Conservation (phyloP, 345 rosid species). For the Eucalyptus regnans region DNA sequence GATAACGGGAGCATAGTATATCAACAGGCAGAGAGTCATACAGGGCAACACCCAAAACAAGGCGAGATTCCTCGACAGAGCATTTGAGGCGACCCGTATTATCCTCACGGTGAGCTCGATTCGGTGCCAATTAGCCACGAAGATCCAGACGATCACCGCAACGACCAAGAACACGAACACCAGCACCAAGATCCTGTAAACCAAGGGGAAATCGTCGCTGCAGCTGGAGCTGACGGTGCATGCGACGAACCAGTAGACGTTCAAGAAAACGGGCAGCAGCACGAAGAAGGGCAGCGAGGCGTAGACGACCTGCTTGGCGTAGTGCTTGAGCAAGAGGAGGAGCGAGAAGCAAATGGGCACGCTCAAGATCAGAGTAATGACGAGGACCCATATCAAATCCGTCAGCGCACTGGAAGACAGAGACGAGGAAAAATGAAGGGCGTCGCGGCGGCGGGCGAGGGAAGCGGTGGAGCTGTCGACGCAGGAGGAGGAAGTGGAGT, state of each 20-base stretch:
- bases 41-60: slow-evolving; percentile 55
- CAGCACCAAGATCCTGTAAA: slow-evolving; percentile 53
- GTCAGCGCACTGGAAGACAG: slow-evolving; percentile 16
- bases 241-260: slow-evolving; percentile 87
- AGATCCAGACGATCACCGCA: slow-evolving; percentile 68
- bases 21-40: slow-evolving; percentile 42
- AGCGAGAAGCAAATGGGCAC: slow-evolving; percentile 56
- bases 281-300: slow-evolving; percentile 67
- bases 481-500: slow-evolving; percentile 46
- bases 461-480: slow-evolving; percentile 14
- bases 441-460: neutral
- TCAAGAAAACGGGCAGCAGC: slow-evolving; percentile 51
- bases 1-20: slow-evolving; percentile 61
- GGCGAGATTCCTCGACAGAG: slow-evolving; percentile 61
- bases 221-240: slow-evolving; percentile 71
- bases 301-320: slow-evolving; percentile 78
- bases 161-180: slow-evolving; percentile 58
- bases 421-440: neutral
- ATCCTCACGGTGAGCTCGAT: slow-evolving; percentile 67
- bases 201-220: slow-evolving; percentile 50
- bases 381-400: slow-evolving; percentile 60
- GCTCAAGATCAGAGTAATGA: slow-evolving; percentile 53
- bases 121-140: slow-evolving; percentile 72
- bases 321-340: slow-evolving; percentile 67
- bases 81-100: slow-evolving; percentile 74